Evolutionary conservation across 2,329 filamentous ascomycete species (phyloP).

Genomic region (Fusarium falciforme): DNA sequence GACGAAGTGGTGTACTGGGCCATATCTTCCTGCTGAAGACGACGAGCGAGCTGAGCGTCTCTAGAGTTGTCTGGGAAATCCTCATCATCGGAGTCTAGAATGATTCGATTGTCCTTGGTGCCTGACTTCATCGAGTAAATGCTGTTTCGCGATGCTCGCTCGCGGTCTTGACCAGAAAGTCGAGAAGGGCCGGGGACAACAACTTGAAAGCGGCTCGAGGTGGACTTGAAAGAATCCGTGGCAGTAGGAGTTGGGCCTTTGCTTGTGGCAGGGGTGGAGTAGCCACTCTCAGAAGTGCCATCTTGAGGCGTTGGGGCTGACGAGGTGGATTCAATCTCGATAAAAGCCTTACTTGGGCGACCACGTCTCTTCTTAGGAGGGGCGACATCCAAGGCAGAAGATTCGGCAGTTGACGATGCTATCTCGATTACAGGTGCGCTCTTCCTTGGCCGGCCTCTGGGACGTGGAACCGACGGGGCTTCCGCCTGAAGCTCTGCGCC

Average conservation of each 20-base stretch:
- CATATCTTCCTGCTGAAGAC: constrained; percentile 50
- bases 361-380: constrained; percentile 24
- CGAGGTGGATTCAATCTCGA: constrained; percentile 47
- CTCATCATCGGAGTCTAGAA: constrained; percentile 54
- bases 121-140: constrained; percentile 61
- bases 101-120: constrained; percentile 56
- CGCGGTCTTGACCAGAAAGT: constrained; percentile 34
- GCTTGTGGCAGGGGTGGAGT: constrained; percentile 53
- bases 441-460: constrained; percentile 43
- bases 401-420: constrained; percentile 1
- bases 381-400: constrained; percentile 1
- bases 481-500: not conserved
- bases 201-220: constrained; percentile 44
- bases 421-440: constrained; percentile 13
- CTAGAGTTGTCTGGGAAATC: constrained; percentile 40
- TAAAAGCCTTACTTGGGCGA: constrained; percentile 31
- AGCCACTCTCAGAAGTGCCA: constrained; percentile 47
- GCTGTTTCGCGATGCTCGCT: constrained; percentile 53
- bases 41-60: constrained; percentile 49
- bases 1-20: constrained; percentile 9
- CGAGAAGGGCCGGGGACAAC: constrained; percentile 40
- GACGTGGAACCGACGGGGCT: not conserved
- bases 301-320: constrained; percentile 47
- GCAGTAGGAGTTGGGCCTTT: constrained; percentile 50
- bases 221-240: constrained; percentile 35